These are phyloP conservation scores for Ramaria sp. DNA, from an alignment of 768 basidiomycete genomes.

Conservation along the genomic window DNA sequence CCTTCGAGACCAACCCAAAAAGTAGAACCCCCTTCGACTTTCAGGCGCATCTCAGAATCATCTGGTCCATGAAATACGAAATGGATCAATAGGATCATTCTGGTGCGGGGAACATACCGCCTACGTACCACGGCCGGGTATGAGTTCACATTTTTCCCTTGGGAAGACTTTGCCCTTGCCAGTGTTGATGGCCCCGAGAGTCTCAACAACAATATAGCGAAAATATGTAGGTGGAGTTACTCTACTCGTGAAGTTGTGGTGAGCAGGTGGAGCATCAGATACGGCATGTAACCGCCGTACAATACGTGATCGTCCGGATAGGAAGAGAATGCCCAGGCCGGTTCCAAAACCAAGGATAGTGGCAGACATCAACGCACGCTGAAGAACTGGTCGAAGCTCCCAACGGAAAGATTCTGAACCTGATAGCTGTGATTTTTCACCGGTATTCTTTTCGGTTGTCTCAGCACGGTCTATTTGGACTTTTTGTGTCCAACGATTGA, in stretches of 20 bases:
- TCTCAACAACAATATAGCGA: slow-evolving; percentile 1
- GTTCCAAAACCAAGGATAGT: slow-evolving; percentile 2
- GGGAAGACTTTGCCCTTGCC: slow-evolving; percentile 1
- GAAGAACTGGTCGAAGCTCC: slow-evolving; percentile 3
- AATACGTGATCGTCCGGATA: slow-evolving; percentile 6
- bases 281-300: slow-evolving; percentile 1
- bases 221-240: background rate
- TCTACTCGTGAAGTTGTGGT: background rate
- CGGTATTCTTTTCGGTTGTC: background rate
- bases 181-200: background rate
- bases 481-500: slow-evolving; percentile 3
- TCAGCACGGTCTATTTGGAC: background rate
- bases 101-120: background rate
- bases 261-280: background rate
- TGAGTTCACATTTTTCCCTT: background rate
- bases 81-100: background rate
- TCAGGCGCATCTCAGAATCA: background rate
- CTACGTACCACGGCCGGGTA: background rate
- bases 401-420: background rate
- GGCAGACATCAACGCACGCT: slow-evolving; percentile 3
- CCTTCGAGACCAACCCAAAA: slow-evolving; percentile 5
- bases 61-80: background rate
- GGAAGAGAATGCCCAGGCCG: slow-evolving; percentile 1
- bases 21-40: background rate
- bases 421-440: background rate